A percentile compares a stretch with the other conserved stretches of the same genome.
These are phyloP conservation scores for Polytrichum formosum DNA, from an alignment of 225 moss, liverwort and hornwort species.

Conservation along the genomic window DNA sequence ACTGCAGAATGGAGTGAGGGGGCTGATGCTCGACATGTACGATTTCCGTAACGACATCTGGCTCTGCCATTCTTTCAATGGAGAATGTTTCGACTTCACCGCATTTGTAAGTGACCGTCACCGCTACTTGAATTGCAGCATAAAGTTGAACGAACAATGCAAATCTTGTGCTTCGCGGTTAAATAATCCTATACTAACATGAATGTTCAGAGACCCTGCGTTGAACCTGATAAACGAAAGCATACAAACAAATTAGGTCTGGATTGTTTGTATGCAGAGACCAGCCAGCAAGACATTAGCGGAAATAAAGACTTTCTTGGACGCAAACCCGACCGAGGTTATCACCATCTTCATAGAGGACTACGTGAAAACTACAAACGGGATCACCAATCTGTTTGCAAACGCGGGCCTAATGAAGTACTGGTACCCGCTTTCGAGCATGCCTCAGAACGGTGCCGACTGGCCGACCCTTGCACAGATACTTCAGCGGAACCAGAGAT, in stretches of 20 bases:
- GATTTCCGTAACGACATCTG: constrained; percentile 70
- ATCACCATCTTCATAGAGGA: constrained; percentile 89
- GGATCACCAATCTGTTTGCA: constrained; percentile 55
- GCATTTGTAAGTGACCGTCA: constrained; percentile 60
- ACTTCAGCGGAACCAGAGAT: constrained; percentile 45
- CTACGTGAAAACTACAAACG: constrained; percentile 55
- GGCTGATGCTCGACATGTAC: constrained; percentile 80
- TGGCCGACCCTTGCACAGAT: constrained; percentile 78
- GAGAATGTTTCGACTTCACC: constrained; percentile 59
- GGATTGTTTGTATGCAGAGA: constrained; percentile 30
- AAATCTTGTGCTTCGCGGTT: no score
- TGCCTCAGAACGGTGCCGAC: constrained; percentile 52
- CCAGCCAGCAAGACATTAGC: constrained; percentile 58
- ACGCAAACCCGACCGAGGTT: constrained; percentile 65
- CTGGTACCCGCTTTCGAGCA: constrained; percentile 60
- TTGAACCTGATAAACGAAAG: background rate
- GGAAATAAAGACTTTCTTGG: constrained; percentile 62
- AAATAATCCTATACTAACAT: no score
- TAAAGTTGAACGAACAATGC: background rate
- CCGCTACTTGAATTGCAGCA: background rate
- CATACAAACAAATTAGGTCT: no score
- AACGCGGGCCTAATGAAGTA: constrained; percentile 55
- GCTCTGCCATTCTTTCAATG: constrained; percentile 85
- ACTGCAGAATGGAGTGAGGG: constrained; percentile 80
- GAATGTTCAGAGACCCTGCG: background rate